Base-by-base conservation (phyloP, 1,139 yeast species). In the Spathaspora jeffriesii region DNA sequence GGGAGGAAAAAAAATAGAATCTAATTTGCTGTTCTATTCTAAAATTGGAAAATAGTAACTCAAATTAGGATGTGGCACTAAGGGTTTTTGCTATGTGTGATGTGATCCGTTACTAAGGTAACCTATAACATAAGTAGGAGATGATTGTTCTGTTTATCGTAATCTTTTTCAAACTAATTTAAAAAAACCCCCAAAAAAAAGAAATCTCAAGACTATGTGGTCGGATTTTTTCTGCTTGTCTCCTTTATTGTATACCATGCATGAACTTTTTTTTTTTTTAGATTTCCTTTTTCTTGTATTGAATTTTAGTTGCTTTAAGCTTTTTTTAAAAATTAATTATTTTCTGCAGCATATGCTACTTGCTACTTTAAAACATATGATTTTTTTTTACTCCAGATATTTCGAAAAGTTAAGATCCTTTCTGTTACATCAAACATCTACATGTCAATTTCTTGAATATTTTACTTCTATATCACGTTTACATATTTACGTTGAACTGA, bases 361-460 rank as follows among this genome's bases (percentile, higher is more conserved):
- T 6, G n/a, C n/a, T n/a, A n/a, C n/a, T 32, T 25, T 25, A 34
- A 34, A 34, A 34, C 38, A 34, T 34, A 34, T 34, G 38, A 34
- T 34, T 34, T 34, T 34, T 18, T 34, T 14, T 28, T 14, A 2
- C 20, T 14, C 18, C 20, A 14, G 34, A 30, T 30, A n/a, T n/a
- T n/a, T n/a, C n/a, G n/a, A n/a, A n/a, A n/a, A n/a, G n/a, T n/a
- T n/a, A n/a, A n/a, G n/a, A n/a, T n/a, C n/a, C n/a, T n/a, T n/a
- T n/a, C n/a, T n/a, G n/a, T n/a, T n/a, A n/a, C n/a, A n/a, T n/a
- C n/a, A 23, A 10, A 23, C 9, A 23, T 23, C 6, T 23, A 23
- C 27, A 23, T 6, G 27, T 23, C 27, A n/a, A n/a, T n/a, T n/a
- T n/a, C n/a, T n/a, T n/a, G n/a, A n/a, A n/a, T n/a, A n/a, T n/a